These are phyloP conservation scores for Ophiostoma sp. DNA, from an alignment of 2,329 filamentous ascomycete species.

Conservation along the genomic window DNA sequence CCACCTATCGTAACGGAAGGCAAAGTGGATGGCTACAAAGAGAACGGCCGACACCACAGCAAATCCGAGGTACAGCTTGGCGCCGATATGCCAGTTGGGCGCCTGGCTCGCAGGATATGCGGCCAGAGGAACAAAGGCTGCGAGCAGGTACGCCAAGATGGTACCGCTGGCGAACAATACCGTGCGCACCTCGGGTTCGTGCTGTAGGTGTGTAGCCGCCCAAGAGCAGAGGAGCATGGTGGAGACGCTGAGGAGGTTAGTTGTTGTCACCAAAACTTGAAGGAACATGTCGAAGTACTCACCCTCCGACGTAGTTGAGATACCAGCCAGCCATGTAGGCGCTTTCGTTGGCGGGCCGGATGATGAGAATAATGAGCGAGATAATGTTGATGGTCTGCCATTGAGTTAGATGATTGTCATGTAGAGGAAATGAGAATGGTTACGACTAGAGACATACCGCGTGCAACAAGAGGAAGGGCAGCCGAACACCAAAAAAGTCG, in stretches of 20 bases:
- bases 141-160: slow-evolving; percentile 20
- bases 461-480: slow-evolving; percentile 22
- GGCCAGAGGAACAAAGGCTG: slow-evolving; percentile 19
- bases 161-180: slow-evolving; percentile 26
- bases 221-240: slow-evolving; percentile 24
- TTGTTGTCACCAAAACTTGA: neutral
- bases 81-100: slow-evolving; percentile 23
- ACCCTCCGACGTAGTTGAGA: slow-evolving; percentile 25
- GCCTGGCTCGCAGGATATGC: slow-evolving; percentile 22
- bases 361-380: slow-evolving; percentile 21
- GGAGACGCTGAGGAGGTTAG: neutral
- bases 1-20: slow-evolving; percentile 16
- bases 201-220: slow-evolving; percentile 16
- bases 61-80: slow-evolving; percentile 25
- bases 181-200: slow-evolving; percentile 23
- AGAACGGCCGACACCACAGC: neutral
- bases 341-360: slow-evolving; percentile 9
- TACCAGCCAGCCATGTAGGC: slow-evolving; percentile 26
- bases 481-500: slow-evolving; percentile 18
- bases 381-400: slow-evolving; percentile 18
- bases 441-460: neutral
- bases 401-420: neutral
- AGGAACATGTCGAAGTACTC: neutral
- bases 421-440: neutral
- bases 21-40: slow-evolving; percentile 19